Percentiles rank a stretch among this genome's conserved stretches.
Evolutionary conservation across 441 rosid species (phyloP).

Genomic region (Manihot esculenta): DNA sequence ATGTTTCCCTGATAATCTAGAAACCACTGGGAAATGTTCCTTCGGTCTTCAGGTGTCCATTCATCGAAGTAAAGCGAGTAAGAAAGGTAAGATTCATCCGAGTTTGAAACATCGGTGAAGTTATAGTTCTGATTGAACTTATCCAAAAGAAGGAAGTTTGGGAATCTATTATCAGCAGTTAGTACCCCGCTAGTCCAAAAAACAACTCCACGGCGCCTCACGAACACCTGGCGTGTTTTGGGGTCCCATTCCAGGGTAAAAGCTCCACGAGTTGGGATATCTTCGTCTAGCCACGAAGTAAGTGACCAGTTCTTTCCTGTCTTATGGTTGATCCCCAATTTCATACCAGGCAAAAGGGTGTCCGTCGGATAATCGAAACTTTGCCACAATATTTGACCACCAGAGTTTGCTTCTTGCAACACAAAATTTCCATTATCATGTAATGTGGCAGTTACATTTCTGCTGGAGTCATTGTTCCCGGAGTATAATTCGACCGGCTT

Average conservation of each 20-base stretch:
- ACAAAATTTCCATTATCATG: neutral
- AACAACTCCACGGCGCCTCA: slow-evolving; percentile 10
- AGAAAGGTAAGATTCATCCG: slow-evolving; percentile 1
- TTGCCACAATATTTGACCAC: slow-evolving; percentile 23
- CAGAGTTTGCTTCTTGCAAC: neutral
- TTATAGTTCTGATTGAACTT: neutral
- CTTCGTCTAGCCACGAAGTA: slow-evolving; percentile 26
- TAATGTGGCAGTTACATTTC: neutral
- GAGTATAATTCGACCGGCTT: slow-evolving; percentile 5
- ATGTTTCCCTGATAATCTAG: slow-evolving; percentile 2
- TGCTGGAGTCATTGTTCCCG: neutral
- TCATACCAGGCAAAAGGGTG: slow-evolving; percentile 41
- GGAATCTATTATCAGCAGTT: neutral
- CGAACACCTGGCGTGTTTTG: slow-evolving; percentile 12
- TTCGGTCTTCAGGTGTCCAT: neutral
- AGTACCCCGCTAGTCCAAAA: slow-evolving; percentile 26
- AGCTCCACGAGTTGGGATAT: slow-evolving; percentile 21
- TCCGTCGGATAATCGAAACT: slow-evolving; percentile 37
- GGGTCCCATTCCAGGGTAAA: slow-evolving; percentile 21
- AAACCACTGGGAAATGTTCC: slow-evolving; percentile 2
- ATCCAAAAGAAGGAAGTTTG: neutral
- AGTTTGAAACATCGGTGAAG: neutral
- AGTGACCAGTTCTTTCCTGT: slow-evolving; percentile 14
- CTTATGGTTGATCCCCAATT: slow-evolving; percentile 23
- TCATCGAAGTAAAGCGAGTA: neutral